A percentile compares a stretch with the other conserved stretches of the same genome.
phyloP scores from a whole-genome alignment of 2,329 filamentous ascomycete species.

The Achaetomium macrosporum region DNA sequence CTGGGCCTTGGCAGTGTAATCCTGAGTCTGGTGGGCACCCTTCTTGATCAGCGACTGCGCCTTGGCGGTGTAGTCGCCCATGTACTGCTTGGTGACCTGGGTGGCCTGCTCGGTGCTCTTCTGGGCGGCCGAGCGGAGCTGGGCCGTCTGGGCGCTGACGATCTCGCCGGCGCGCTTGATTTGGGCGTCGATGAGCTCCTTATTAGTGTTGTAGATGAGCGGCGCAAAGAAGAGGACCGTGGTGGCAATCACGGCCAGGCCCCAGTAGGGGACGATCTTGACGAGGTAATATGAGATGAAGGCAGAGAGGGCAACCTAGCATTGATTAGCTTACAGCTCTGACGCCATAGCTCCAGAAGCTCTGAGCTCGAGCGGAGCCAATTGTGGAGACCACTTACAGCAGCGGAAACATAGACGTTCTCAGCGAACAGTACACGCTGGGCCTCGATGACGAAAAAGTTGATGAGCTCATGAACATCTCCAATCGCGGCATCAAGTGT shows the following conservation, averaged over 20 bases:
- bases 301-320: slow-evolving; percentile 52
- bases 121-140: slow-evolving; percentile 55
- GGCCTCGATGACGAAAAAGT: slow-evolving; percentile 66
- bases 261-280: slow-evolving; percentile 67
- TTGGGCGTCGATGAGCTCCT: slow-evolving; percentile 63
- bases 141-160: slow-evolving; percentile 56
- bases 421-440: slow-evolving; percentile 65
- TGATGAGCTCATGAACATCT: slow-evolving; percentile 62
- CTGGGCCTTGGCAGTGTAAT: too few relatives aligned
- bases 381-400: slow-evolving; percentile 42
- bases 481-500: slow-evolving; percentile 56
- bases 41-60: slow-evolving; percentile 58
- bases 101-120: slow-evolving; percentile 60
- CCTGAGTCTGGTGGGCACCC: slow-evolving; percentile 18
- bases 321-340: slow-evolving; percentile 8
- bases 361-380: not conserved
- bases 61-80: slow-evolving; percentile 63
- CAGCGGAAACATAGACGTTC: slow-evolving; percentile 55
- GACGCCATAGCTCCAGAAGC: slow-evolving; percentile 14
- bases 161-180: slow-evolving; percentile 52
- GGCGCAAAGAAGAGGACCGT: slow-evolving; percentile 57
- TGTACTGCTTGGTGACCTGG: slow-evolving; percentile 60
- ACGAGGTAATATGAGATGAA: slow-evolving; percentile 63
- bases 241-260: slow-evolving; percentile 55
- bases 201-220: slow-evolving; percentile 60